phyloP scores from a whole-genome alignment of 2,329 filamentous ascomycete species.

The Pyrenochaeta sp. region DNA sequence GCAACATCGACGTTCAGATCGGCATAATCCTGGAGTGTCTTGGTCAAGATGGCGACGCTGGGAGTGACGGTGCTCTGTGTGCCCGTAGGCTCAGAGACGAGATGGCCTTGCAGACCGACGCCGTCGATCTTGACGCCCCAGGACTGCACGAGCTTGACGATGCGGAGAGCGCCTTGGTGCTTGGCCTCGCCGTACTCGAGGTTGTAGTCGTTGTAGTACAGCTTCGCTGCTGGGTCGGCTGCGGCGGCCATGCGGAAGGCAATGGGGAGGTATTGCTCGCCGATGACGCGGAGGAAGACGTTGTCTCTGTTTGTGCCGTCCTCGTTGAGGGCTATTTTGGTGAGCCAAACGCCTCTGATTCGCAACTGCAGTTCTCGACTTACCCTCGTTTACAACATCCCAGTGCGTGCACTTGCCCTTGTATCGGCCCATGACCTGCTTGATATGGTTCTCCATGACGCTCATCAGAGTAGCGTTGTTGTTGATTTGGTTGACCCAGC shows the following conservation, averaged over 20 bases:
- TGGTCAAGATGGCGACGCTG: conserved; percentile 52
- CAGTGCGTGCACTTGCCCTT: conserved; percentile 47
- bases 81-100: conserved; percentile 61
- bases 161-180: conserved; percentile 35
- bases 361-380: too few relatives aligned
- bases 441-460: conserved; percentile 50
- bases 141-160: conserved; percentile 47
- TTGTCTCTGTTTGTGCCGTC: conserved; percentile 61
- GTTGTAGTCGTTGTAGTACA: conserved; percentile 71
- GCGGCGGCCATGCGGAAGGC: conserved; percentile 65
- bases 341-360: too few relatives aligned
- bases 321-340: conserved; percentile 62
- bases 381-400: conserved; percentile 49
- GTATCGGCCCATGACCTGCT: conserved; percentile 44
- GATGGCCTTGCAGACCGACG: conserved; percentile 67
- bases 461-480: conserved; percentile 47
- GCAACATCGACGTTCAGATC: conserved; percentile 64
- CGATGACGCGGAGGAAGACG: conserved; percentile 64
- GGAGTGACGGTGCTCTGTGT: conserved; percentile 50
- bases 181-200: conserved; percentile 62
- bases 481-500: conserved; percentile 45
- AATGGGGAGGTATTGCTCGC: conserved; percentile 63
- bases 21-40: conserved; percentile 60
- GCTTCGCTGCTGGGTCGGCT: conserved; percentile 65
- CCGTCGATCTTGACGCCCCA: conserved; percentile 62